A percentile compares a stretch with the other conserved stretches of the same genome.
Conservation (phyloP, 192 early-diverging fungal species). For the Lobosporangium transversale region DNA sequence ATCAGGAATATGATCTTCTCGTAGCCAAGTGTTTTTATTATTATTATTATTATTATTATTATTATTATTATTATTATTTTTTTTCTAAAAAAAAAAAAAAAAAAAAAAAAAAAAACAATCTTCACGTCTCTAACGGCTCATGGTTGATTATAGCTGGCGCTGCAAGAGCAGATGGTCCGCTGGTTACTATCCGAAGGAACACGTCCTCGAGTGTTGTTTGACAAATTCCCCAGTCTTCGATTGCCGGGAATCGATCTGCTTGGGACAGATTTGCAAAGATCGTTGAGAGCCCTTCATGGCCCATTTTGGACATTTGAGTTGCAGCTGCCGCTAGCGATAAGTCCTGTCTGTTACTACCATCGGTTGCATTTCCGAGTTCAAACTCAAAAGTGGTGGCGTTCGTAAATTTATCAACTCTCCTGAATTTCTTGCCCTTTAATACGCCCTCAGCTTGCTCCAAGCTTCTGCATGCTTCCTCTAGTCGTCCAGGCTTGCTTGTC, state of each 20-base stretch:
- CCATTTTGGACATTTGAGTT: constrained; percentile 63
- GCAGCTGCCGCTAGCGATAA: no score
- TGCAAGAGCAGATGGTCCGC: constrained; percentile 34
- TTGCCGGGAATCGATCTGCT: constrained; percentile 53
- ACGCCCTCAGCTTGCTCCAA: no score
- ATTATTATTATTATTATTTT: no score
- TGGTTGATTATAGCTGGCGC: constrained; percentile 27
- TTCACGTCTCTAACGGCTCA: no score
- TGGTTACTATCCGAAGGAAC: constrained; percentile 61
- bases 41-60: no score
- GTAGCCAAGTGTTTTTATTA: no score
- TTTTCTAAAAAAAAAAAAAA: no score
- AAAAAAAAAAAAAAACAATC: no score
- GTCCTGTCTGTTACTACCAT: no score
- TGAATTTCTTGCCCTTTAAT: constrained; percentile 13
- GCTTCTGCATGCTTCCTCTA: no score
- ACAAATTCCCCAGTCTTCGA: constrained; percentile 74
- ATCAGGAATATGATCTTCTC: no score
- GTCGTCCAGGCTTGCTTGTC: no score
- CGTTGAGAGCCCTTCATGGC: constrained; percentile 50
- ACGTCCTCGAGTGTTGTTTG: constrained; percentile 76
- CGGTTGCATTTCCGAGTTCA: constrained; percentile 45
- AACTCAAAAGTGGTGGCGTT: constrained; percentile 50
- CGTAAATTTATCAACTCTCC: constrained; percentile 46
- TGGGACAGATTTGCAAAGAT: constrained; percentile 66